Conservation (phyloP, 78 protist species). For the Planoprotostelium fungivorum region DNA sequence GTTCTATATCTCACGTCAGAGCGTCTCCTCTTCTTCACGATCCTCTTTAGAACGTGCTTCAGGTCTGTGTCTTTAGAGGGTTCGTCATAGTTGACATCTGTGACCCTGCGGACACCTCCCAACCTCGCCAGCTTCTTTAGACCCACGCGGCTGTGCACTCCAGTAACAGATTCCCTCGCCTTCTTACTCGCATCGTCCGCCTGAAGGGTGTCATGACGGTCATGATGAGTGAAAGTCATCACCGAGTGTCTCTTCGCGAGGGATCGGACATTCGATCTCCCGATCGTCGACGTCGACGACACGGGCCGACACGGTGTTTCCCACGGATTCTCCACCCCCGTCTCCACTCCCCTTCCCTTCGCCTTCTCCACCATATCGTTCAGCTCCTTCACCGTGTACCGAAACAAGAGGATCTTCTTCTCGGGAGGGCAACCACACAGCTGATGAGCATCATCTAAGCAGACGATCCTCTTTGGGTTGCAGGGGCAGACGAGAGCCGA, state of each 20-base stretch:
- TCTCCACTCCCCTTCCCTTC: neutral
- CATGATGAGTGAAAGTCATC: too few relatives aligned
- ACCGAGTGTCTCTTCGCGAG: too few relatives aligned
- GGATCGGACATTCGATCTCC: neutral
- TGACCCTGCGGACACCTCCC: neutral
- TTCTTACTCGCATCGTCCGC: neutral
- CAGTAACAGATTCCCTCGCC: neutral
- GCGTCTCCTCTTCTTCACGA: neutral
- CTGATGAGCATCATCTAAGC: neutral
- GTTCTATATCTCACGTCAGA: neutral
- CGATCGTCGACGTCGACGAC: neutral
- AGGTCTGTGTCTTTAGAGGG: neutral
- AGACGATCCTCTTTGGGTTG: neutral
- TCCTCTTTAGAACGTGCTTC: neutral
- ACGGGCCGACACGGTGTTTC: neutral
- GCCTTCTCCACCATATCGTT: neutral
- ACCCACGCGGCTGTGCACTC: neutral
- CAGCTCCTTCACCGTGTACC: neutral
- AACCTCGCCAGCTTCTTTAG: neutral
- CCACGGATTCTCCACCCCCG: neutral
- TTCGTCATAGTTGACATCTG: neutral
- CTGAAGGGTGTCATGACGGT: neutral
- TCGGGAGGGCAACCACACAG: neutral
- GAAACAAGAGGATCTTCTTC: neutral
- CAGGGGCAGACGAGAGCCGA: neutral